Conservation (phyloP, 2,329 filamentous ascomycete genomes). For the Lachnellula occidentalis region DNA sequence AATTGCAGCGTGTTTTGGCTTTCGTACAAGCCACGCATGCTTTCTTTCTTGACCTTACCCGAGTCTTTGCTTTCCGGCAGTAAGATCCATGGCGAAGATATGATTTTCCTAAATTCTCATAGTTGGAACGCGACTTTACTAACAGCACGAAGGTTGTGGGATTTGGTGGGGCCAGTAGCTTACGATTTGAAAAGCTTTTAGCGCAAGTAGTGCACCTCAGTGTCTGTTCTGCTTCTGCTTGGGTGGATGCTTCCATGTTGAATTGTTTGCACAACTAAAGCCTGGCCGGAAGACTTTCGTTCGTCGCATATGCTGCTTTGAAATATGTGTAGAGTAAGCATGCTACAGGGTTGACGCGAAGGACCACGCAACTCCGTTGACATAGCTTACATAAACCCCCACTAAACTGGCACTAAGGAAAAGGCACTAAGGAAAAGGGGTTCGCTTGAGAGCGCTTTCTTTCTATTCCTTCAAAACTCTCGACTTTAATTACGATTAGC, state of each 20-base stretch:
- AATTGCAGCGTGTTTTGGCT: slow-evolving; percentile 18
- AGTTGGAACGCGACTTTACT: background rate
- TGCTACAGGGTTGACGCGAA: background rate
- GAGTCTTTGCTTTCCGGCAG: slow-evolving; percentile 13
- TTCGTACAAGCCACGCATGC: slow-evolving; percentile 14
- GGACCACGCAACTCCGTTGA: background rate
- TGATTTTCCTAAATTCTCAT: slow-evolving; percentile 9
- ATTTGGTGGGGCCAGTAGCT: background rate
- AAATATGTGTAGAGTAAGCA: background rate
- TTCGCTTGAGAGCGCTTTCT: no score
- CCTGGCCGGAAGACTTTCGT: background rate
- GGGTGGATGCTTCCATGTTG: background rate
- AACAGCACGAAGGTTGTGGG: no score
- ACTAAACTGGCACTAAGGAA: background rate
- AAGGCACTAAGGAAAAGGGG: no score
- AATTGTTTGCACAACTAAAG: background rate
- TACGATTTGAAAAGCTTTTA: slow-evolving; percentile 15
- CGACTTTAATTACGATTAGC: no score
- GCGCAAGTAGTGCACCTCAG: slow-evolving; percentile 14
- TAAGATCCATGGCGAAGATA: slow-evolving; percentile 16
- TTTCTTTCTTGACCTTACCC: slow-evolving; percentile 12
- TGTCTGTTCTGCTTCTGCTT: background rate
- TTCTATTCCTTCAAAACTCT: no score
- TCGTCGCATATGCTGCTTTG: background rate
- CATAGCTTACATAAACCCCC: background rate